Base-by-base conservation (phyloP, 345 rosid genomes). In the Hibiscus trionum region DNA sequence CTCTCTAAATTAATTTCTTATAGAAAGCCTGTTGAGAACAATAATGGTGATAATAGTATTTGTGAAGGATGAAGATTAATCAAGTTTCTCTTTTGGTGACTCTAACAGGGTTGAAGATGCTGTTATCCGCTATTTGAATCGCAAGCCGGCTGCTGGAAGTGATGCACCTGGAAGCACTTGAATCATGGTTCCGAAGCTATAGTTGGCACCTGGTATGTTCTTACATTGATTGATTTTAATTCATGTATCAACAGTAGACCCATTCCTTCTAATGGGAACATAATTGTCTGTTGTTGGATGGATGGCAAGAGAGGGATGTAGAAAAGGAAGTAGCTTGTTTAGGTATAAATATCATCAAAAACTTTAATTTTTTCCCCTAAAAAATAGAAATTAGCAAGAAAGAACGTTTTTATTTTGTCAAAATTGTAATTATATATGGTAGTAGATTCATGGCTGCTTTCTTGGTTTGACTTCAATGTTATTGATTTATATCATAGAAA, bases 381-480 rank as follows among this genome's bases (percentile, higher is more conserved):
- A 21, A 21, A 21, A 21, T 21, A 21, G 21, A 21, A 21, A 21
- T 21, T 21, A 21, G 21, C 21, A 21, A 21, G 21, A 21, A 21
- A 21, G 21, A 21, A 21, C 0, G 21, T 21, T 21, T 21, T 21
- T 17, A 21, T 46, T 69, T 53, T 73, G 75, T 61, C 21, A 21
- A 65, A 55, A 53, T 11, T 46, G 60, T 73, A 61, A 69, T 53
- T 68, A 39, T 24, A 19, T 10, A 53, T 72, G 73, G 53, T 4
- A 31, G 61, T 4, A 31, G 61, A 55, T 33, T 61, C 6, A 16
- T 67, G n/a, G 19, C 24, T 72, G 69, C 58, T 17, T 70, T 55
- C 35, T 12, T 53, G 27, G 37, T 69, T 69, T 50, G 62, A 55
- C 49, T 55, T 15, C 10, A 37, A 35, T 17, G 62, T 10, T 56